These are phyloP conservation scores for Tuctoria greenei DNA, from an alignment of 176 grass and related monocot species.

Conservation along the genomic window DNA sequence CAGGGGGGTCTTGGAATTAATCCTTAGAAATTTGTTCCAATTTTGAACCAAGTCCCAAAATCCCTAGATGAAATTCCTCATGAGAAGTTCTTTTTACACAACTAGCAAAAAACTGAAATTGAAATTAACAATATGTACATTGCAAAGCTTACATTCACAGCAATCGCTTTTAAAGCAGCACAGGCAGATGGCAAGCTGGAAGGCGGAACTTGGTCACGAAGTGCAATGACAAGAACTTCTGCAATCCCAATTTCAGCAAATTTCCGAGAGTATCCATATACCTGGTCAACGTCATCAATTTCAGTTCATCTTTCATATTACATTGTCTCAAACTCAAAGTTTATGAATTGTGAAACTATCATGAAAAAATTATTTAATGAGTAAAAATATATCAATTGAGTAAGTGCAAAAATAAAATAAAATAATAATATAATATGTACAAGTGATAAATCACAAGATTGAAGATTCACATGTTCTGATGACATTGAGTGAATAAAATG, in stretches of 20 bases:
- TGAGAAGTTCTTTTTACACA: background rate
- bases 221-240: slow-evolving; percentile 70
- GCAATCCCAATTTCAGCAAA: slow-evolving; percentile 89
- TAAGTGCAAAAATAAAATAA: background rate
- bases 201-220: slow-evolving; percentile 56
- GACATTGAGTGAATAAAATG: slow-evolving; percentile 16
- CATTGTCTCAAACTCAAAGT: background rate
- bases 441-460: slow-evolving; percentile 1
- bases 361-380: background rate
- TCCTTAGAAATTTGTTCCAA: background rate
- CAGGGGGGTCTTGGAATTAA: too few species aligned
- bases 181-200: slow-evolving; percentile 74
- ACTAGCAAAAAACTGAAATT: slow-evolving; percentile 1
- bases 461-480: slow-evolving; percentile 22
- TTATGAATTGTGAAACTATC: background rate
- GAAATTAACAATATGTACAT: background rate
- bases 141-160: slow-evolving; percentile 80
- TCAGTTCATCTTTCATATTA: slow-evolving; percentile 9
- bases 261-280: slow-evolving; percentile 87
- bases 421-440: background rate
- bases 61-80: background rate
- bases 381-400: background rate
- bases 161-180: slow-evolving; percentile 86
- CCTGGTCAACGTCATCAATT: slow-evolving; percentile 44
- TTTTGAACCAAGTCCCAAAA: background rate